These are phyloP conservation scores for Wickerhamiella nectarea DNA, from an alignment of 805 yeast genomes.

Conservation along the genomic window DNA sequence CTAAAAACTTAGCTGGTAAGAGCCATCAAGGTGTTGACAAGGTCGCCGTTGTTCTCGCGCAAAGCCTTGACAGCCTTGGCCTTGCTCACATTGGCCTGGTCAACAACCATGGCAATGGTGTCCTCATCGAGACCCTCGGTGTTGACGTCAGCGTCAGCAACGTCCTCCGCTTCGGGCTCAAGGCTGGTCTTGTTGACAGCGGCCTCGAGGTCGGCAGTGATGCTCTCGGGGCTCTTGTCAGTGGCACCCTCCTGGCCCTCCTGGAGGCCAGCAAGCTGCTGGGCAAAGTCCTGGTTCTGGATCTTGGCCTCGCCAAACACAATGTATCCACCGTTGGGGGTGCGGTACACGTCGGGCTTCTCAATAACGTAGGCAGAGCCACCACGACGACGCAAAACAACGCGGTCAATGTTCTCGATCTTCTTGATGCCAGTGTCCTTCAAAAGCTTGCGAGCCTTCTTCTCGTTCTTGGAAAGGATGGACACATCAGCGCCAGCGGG, in stretches of 20 bases:
- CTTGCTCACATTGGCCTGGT: constrained; percentile 83
- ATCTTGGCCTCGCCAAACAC: constrained; percentile 97
- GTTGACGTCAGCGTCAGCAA: constrained; percentile 65
- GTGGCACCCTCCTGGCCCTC: constrained; percentile 36
- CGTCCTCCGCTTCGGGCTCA: constrained; percentile 33
- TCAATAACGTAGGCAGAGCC: constrained; percentile 85
- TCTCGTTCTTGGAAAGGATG: constrained; percentile 78
- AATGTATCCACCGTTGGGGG: constrained; percentile 85
- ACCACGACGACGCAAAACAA: constrained; percentile 87
- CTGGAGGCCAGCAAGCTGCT: constrained; percentile 46
- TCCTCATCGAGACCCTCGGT: constrained; percentile 70
- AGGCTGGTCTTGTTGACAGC: constrained; percentile 21
- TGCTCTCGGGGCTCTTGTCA: constrained; percentile 23
- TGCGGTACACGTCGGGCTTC: constrained; percentile 87
- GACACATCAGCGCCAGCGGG: constrained; percentile 55
- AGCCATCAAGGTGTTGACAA: constrained; percentile 87
- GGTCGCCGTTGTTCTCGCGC: constrained; percentile 77
- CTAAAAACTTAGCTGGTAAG: constrained; percentile 24
- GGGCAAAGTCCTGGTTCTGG: constrained; percentile 63
- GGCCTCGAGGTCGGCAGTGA: constrained; percentile 24
- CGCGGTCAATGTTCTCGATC: constrained; percentile 86
- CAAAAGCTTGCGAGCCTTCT: constrained; percentile 86
- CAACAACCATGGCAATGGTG: constrained; percentile 75
- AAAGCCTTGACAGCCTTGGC: constrained; percentile 86
- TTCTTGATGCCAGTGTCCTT: constrained; percentile 79